These are phyloP conservation scores for Davidsoniella australis DNA, from an alignment of 2,329 filamentous ascomycete genomes.

Conservation along the genomic window DNA sequence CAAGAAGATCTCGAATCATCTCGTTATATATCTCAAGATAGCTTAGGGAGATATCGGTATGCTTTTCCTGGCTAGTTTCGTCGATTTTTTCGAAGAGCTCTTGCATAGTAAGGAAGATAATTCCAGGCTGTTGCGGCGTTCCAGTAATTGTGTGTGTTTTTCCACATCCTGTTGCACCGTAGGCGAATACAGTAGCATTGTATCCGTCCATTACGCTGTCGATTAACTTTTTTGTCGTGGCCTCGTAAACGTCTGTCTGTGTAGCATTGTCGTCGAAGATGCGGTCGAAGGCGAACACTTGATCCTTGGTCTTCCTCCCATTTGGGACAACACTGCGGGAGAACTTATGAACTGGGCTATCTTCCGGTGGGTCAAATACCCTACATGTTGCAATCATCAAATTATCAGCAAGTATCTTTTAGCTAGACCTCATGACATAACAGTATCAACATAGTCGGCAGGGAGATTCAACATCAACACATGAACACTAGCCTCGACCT, in stretches of 20 bases:
- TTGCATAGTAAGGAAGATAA: constrained; percentile 98
- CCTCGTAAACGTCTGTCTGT: constrained; percentile 87
- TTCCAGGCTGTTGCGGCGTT: constrained; percentile 80
- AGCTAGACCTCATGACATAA: too few relatives aligned
- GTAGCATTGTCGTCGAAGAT: constrained; percentile 92
- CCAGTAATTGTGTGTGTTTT: constrained; percentile 97
- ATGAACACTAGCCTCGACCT: too few relatives aligned
- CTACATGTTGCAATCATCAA: constrained; percentile 27
- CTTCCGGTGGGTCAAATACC: constrained; percentile 92
- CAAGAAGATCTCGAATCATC: constrained; percentile 84
- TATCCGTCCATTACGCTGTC: constrained; percentile 94
- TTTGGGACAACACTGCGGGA: constrained; percentile 62
- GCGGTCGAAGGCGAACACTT: constrained; percentile 90
- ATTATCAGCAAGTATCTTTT: too few relatives aligned
- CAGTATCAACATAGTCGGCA: too few relatives aligned
- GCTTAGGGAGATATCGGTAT: constrained; percentile 77
- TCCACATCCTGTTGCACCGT: constrained; percentile 92
- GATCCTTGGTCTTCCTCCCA: constrained; percentile 89
- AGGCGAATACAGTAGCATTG: constrained; percentile 97
- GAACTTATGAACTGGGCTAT: constrained; percentile 80
- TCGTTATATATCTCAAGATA: constrained; percentile 99
- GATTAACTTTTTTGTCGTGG: constrained; percentile 74
- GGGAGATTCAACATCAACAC: too few relatives aligned
- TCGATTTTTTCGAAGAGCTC: constrained; percentile 91
- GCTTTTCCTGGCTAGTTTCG: constrained; percentile 73